phyloP scores from a whole-genome alignment of 1,284 basidiomycete species.

The Meripilus lineatus region DNA sequence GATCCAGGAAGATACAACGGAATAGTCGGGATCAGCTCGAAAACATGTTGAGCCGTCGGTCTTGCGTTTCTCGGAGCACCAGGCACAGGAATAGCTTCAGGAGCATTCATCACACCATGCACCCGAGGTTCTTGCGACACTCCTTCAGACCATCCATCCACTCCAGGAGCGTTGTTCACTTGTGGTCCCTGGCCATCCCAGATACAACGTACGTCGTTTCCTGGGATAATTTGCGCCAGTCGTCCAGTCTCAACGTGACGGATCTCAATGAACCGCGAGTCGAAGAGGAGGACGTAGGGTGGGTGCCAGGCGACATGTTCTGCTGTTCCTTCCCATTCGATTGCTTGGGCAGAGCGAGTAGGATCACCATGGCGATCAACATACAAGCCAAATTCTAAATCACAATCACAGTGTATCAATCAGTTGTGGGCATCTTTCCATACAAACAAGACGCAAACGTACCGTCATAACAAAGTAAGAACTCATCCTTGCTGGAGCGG shows the following conservation, averaged over 20 bases:
- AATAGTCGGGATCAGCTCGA: constrained; percentile 75
- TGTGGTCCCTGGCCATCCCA: constrained; percentile 76
- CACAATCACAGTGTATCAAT: too few species aligned
- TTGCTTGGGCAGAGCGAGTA: constrained; percentile 64
- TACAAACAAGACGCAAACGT: constrained; percentile 19
- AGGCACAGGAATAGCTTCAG: constrained; percentile 38
- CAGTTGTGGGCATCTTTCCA: too few species aligned
- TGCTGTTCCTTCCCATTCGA: constrained; percentile 95
- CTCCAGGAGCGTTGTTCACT: constrained; percentile 34
- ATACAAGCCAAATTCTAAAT: constrained; percentile 91
- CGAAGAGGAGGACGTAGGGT: constrained; percentile 88
- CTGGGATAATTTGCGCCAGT: constrained; percentile 85
- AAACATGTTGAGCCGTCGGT: constrained; percentile 66
- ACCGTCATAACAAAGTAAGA: constrained; percentile 92
- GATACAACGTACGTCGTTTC: constrained; percentile 77
- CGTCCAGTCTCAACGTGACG: constrained; percentile 83
- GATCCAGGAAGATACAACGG: constrained; percentile 61
- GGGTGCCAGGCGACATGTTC: constrained; percentile 85
- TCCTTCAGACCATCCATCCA: constrained; percentile 37
- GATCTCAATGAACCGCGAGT: constrained; percentile 90
- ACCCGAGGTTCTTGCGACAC: constrained; percentile 68
- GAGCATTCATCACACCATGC: constrained; percentile 68
- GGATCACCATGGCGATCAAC: constrained; percentile 87
- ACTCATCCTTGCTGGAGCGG: constrained; percentile 83
- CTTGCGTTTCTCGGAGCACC: constrained; percentile 32